Base-by-base conservation (phyloP, 352 stramenopile species). In the Phytophthora brassicae region DNA sequence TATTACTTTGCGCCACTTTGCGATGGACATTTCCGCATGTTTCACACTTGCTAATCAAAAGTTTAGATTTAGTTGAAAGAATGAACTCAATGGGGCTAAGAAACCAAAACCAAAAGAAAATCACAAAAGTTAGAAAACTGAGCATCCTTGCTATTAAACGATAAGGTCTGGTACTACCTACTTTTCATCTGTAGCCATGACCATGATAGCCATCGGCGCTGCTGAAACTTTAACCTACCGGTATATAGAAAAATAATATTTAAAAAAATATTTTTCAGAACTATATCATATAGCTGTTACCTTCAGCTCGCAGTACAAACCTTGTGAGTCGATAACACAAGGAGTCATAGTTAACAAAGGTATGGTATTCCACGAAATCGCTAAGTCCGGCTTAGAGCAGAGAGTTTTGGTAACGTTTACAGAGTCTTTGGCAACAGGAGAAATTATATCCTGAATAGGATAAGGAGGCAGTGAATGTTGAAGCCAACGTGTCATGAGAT, bases 251-350 rank as follows among this genome's bases (percentile, higher is more conserved):
- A n/a, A 7, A 24, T 0, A 57, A n/a, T 6, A 24, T 0, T 17
- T 39, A 22, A 1, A 33, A 2, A 4, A 42, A 12, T 42, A n/a
- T 14, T 41, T 2, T 41, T 17, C 16, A 45, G 4, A 49, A 9
- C 6, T 49, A 17, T 6, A 20, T 42, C 9, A 22, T 39, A 35
- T 39, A 16, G 0, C 16, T 20, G 1, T 36, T 35, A 79, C 64
- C 50, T 84, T 79, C 14, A 88, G 53, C 28, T 84, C 74, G 17
- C 76, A 76, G 55, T 77, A 81, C 47, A 79, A 62, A 0, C 74
- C 62, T 11, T 66, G 66, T 6, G 43, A 36, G 4, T 38, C 49
- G n/a, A 84, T 48, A 13, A 64, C 56, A 41, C 67, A 77, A 3
- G 76, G 74, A n/a, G 60, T 53, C 9, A 88, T 62, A 4, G 59